Conservation (phyloP, 768 basidiomycete genomes). For the Macrolepiota dolichaula region DNA sequence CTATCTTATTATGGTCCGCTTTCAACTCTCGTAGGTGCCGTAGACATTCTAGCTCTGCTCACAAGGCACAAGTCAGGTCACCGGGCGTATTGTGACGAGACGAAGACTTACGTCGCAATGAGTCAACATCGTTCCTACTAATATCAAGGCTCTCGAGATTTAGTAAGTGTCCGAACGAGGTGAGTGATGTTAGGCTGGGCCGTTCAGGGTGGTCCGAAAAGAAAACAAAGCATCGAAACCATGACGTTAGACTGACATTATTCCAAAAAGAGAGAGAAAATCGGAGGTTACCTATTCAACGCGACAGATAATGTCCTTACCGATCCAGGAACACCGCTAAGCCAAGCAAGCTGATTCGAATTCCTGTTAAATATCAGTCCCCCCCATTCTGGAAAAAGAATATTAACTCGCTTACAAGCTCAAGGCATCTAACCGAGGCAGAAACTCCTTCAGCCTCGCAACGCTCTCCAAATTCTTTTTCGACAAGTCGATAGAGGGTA, state of each 20-base stretch:
- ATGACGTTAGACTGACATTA: conserved; percentile 8
- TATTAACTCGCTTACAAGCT: conserved; percentile 57
- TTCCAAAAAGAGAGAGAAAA: conserved; percentile 12
- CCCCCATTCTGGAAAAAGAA: conserved; percentile 5
- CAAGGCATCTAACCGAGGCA: conserved; percentile 74
- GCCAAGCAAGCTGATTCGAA: conserved; percentile 70
- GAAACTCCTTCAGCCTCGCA: conserved; percentile 81
- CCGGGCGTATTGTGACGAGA: conserved; percentile 8
- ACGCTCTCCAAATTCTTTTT: conserved; percentile 75
- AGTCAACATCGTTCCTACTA: conserved; percentile 86
- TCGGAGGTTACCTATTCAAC: conserved; percentile 58
- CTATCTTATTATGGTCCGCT: conserved; percentile 84
- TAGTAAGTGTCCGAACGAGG: conserved; percentile 82
- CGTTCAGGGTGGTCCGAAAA: conserved; percentile 7
- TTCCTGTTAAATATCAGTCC: conserved; percentile 42
- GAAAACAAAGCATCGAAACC: conserved; percentile 11
- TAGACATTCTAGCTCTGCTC: conserved; percentile 77
- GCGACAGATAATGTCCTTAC: conserved; percentile 78
- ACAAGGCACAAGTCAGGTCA: conserved; percentile 14
- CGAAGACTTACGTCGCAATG: conserved; percentile 69
- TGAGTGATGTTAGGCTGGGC: conserved; percentile 74
- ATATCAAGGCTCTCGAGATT: conserved; percentile 90
- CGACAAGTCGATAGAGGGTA: conserved; percentile 72
- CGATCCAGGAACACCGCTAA: conserved; percentile 71
- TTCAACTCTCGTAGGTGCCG: conserved; percentile 84